Conservation (phyloP, 148 eudicot species). For the Camellia granthamiana region DNA sequence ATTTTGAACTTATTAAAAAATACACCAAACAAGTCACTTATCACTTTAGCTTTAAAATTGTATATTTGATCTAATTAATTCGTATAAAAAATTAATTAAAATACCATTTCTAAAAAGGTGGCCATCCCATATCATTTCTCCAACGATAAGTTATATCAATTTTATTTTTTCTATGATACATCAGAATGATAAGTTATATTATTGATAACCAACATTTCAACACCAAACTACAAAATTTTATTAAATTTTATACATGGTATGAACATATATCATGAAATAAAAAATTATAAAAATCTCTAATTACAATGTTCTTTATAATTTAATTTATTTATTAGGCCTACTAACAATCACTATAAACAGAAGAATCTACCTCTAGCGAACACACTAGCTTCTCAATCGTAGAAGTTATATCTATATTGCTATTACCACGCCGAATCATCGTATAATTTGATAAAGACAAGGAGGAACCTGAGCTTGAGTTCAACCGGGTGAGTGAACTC, state of each 20-base stretch:
- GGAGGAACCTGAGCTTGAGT: conserved; percentile 13
- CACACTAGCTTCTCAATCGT: conserved; percentile 45
- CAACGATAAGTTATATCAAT: no score
- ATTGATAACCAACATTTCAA: neutral
- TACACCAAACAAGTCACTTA: no score
- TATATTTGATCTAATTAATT: no score
- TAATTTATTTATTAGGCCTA: neutral
- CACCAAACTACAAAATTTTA: neutral
- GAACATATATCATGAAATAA: neutral
- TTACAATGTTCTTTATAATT: neutral
- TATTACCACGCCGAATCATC: conserved; percentile 39
- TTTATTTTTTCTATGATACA: no score
- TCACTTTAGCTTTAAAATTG: no score
- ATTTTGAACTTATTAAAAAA: no score
- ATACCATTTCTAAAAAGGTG: no score
- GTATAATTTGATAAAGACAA: conserved; percentile 13
- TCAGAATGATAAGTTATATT: no score
- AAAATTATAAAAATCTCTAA: neutral
- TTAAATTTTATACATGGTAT: neutral
- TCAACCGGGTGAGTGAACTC: conserved; percentile 41
- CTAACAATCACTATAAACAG: conserved; percentile 60
- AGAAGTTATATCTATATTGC: conserved; percentile 37
- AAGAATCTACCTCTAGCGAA: conserved; percentile 41
- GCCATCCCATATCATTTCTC: no score
- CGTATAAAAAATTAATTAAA: no score